phyloP scores from a whole-genome alignment of 306 rosid genomes.

The Casuarina equisetifolia region DNA sequence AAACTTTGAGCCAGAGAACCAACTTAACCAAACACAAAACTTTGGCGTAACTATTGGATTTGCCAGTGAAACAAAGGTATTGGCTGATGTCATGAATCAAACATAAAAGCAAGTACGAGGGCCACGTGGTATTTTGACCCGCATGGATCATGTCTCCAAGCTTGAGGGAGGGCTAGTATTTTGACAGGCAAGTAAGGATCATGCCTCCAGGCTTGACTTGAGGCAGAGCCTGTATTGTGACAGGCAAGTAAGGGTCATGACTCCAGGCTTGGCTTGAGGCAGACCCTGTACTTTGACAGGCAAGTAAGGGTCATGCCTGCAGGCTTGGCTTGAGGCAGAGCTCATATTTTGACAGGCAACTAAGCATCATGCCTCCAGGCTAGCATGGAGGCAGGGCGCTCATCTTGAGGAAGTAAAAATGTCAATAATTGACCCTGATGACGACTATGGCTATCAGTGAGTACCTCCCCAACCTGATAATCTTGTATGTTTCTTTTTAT shows the following conservation, averaged over 20 bases:
- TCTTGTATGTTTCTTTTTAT: background rate
- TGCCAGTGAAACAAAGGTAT: slow-evolving; percentile 10
- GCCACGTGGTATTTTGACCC: background rate
- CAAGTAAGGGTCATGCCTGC: too few relatives aligned
- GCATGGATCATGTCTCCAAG: background rate
- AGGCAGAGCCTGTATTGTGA: too few relatives aligned
- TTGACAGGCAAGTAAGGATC: background rate
- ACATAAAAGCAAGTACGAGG: background rate
- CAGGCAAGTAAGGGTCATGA: too few relatives aligned
- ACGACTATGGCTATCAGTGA: background rate
- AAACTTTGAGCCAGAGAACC: slow-evolving; percentile 22
- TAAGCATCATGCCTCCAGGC: too few relatives aligned
- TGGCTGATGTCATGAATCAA: background rate
- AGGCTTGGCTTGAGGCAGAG: background rate
- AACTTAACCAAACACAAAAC: slow-evolving; percentile 8
- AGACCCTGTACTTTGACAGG: background rate
- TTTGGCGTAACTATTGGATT: background rate
- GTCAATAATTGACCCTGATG: background rate
- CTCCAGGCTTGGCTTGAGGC: background rate
- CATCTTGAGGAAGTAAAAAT: background rate
- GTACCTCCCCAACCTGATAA: background rate
- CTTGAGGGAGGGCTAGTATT: too few relatives aligned
- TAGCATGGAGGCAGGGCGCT: background rate
- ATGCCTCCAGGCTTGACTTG: background rate
- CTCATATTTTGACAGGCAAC: background rate